Evolutionary conservation across 768 basidiomycete genomes (phyloP), one percentile per base, ranked within the genome.

Genomic region (Lanmaoa pseudosensibilis): DNA sequence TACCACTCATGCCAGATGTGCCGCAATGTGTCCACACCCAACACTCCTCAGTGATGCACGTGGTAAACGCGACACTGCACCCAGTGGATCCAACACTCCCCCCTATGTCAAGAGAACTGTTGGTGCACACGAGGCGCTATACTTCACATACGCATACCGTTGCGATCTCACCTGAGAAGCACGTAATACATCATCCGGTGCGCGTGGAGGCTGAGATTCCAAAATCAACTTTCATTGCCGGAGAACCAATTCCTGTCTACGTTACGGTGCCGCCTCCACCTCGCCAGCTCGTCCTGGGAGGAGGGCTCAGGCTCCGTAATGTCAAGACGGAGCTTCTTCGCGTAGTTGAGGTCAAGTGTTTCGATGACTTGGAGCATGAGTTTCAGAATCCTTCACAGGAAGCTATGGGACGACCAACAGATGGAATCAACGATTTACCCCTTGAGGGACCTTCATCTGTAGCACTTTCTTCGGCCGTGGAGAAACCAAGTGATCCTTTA

Each of bases 1-100:
- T 95, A 57, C 90, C 89, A 12, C 78, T 95, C 50, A 82, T 79
- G 56, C 73, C 82, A 40, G 93, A 95, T 71, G 85, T 89, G 7
- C 93, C 93, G 0, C 90, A 94, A 69, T 90, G 89, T 39, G 77
- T 94, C 32, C 84, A 86, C 63, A 90, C 92, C 5, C 78, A 85
- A 16, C 82, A 82, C 59, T 94, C 92, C 2, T 83, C 85, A 1
- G 76, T 95, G 51, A 78, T 79, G 15, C 88, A 95, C 69, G 76
- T 79, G 16, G 76, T 95, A 44, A 84, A 81, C 13, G 92, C 88
- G 34, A 82, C 79, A 1, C 73, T 95, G 23, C 77, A 85, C 65
- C 80, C 86, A 0, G 58, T 70, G 15, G 77, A 83, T 56, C 65
- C 70, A 6, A 62, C 70, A 11, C 54, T 66, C 16, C 68, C 73